phyloP scores from a whole-genome alignment of 768 basidiomycete species.

The Gautieria morchelliformis region DNA sequence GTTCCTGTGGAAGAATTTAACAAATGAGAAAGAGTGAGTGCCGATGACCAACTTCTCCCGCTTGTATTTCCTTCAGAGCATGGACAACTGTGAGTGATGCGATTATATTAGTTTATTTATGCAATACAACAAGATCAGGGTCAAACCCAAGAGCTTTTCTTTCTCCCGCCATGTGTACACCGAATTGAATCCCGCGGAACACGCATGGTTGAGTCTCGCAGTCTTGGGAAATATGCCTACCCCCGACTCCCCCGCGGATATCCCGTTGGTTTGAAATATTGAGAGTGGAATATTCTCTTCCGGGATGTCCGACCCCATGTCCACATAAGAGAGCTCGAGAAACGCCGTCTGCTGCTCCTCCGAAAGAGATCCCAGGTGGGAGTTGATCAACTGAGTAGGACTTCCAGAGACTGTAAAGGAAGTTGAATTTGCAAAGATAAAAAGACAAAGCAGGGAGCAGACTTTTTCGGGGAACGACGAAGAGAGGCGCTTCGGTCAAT shows the following conservation, averaged over 20 bases:
- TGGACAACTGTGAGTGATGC: constrained; percentile 33
- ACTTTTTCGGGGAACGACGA: constrained; percentile 44
- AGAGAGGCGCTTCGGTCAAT: constrained; percentile 44
- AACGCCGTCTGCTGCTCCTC: not conserved
- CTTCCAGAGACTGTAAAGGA: not conserved
- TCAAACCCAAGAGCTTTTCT: constrained; percentile 1
- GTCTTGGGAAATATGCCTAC: constrained; percentile 61
- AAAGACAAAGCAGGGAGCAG: constrained; percentile 13
- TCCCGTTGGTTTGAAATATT: constrained; percentile 60
- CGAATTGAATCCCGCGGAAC: constrained; percentile 56
- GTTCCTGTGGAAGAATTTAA: constrained; percentile 31
- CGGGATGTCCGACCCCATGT: not conserved
- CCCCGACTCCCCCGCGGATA: constrained; percentile 35
- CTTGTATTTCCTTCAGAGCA: constrained; percentile 42
- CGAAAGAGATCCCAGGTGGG: not conserved
- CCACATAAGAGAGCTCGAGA: not conserved
- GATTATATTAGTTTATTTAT: not conserved
- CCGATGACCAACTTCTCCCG: constrained; percentile 36
- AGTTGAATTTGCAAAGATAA: not conserved
- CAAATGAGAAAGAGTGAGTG: not conserved
- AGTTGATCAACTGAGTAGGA: constrained; percentile 1
- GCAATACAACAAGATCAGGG: not conserved
- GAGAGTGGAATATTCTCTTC: constrained; percentile 26
- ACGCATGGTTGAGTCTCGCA: constrained; percentile 62
- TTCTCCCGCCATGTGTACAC: constrained; percentile 39